Percentiles rank a stretch among this genome's conserved stretches.
phyloP scores from a whole-genome alignment of 2,329 filamentous ascomycete genomes.

The Trichoderma koningii region DNA sequence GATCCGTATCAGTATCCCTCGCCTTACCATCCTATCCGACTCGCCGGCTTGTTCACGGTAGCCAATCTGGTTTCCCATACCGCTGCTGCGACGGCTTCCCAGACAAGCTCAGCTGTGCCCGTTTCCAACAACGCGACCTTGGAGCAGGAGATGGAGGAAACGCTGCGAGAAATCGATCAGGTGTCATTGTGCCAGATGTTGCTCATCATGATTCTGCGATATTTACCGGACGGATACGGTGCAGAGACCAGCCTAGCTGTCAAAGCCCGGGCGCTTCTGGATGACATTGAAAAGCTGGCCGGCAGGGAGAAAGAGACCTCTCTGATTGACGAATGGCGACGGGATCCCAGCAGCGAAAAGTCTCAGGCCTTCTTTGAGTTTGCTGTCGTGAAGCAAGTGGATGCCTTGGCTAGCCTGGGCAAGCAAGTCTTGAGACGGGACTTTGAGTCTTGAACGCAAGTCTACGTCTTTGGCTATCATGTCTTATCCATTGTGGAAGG shows the following conservation, averaged over 20 bases:
- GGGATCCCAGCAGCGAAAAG: slow-evolving; percentile 44
- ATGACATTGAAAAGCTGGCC: slow-evolving; percentile 50
- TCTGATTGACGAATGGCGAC: slow-evolving; percentile 49
- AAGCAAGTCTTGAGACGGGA: slow-evolving; percentile 47
- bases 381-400: slow-evolving; percentile 52
- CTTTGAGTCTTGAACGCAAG: slow-evolving; percentile 35
- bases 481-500: no score
- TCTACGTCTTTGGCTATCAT: no score
- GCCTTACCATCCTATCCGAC: slow-evolving; percentile 53
- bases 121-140: slow-evolving; percentile 32
- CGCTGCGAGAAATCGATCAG: slow-evolving; percentile 51
- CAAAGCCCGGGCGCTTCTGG: slow-evolving; percentile 50
- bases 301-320: slow-evolving; percentile 50
- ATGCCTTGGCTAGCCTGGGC: slow-evolving; percentile 50
- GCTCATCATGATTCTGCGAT: slow-evolving; percentile 50
- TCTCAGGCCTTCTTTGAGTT: slow-evolving; percentile 52
- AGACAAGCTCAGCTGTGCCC: slow-evolving; percentile 34
- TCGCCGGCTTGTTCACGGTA: slow-evolving; percentile 55
- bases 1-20: slow-evolving; percentile 54
- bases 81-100: slow-evolving; percentile 43
- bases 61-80: slow-evolving; percentile 56
- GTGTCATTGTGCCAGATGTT: slow-evolving; percentile 57
- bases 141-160: slow-evolving; percentile 34
- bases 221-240: slow-evolving; percentile 46
- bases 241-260: slow-evolving; percentile 50